A percentile compares a stretch with the other conserved stretches of the same genome.
These are phyloP conservation scores for Coffea canephora DNA, from an alignment of 257 asterid genomes.

Conservation along the genomic window DNA sequence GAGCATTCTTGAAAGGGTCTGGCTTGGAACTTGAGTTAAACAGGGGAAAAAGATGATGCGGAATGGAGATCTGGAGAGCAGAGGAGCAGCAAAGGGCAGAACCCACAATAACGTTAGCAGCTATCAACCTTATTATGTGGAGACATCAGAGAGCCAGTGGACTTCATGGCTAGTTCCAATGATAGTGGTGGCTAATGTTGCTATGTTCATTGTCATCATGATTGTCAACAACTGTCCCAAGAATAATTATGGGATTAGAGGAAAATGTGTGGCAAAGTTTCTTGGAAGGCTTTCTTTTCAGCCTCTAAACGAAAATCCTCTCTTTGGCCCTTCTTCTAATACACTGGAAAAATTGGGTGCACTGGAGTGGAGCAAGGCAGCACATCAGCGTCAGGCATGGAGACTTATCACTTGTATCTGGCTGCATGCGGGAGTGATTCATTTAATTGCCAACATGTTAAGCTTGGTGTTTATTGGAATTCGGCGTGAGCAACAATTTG, in stretches of 20 bases:
- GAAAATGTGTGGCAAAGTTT: slow-evolving; percentile 68
- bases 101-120: slow-evolving; percentile 29
- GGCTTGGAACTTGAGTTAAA: neutral
- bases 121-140: slow-evolving; percentile 49
- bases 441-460: slow-evolving; percentile 78
- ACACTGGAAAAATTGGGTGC: slow-evolving; percentile 79
- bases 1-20: neutral
- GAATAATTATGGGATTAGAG: slow-evolving; percentile 34
- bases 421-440: slow-evolving; percentile 91
- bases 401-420: slow-evolving; percentile 84
- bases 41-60: slow-evolving; percentile 37
- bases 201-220: slow-evolving; percentile 81
- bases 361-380: slow-evolving; percentile 69
- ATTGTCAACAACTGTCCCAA: slow-evolving; percentile 78
- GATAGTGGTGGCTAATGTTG: slow-evolving; percentile 84
- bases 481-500: slow-evolving; percentile 92
- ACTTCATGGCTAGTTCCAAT: slow-evolving; percentile 92
- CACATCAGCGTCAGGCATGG: slow-evolving; percentile 68
- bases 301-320: slow-evolving; percentile 90
- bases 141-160: slow-evolving; percentile 70
- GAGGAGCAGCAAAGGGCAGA: slow-evolving; percentile 38
- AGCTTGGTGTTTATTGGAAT: slow-evolving; percentile 82
- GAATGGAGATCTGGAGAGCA: slow-evolving; percentile 73
- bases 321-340: slow-evolving; percentile 86
- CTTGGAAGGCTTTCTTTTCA: slow-evolving; percentile 93